Percentiles rank a stretch among this genome's conserved stretches.
Evolutionary conservation across 2,329 filamentous ascomycete species (phyloP).

Genomic region (Alternaria hordeiaustralica): DNA sequence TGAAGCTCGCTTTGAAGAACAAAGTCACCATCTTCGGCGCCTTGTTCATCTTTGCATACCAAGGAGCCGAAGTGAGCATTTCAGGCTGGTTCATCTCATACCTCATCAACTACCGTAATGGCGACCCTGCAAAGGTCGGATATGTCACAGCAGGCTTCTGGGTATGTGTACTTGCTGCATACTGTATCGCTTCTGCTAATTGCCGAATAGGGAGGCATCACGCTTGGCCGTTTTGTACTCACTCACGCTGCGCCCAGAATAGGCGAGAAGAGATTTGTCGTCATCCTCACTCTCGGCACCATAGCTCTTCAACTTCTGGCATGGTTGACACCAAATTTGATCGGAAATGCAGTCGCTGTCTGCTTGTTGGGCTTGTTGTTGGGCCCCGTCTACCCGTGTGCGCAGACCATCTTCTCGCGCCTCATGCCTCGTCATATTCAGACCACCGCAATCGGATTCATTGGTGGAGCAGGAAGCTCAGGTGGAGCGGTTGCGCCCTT

Average conservation of each 20-base stretch:
- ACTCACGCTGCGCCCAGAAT: constrained; percentile 69
- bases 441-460: constrained; percentile 69
- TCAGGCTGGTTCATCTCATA: constrained; percentile 89
- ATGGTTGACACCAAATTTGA: constrained; percentile 77
- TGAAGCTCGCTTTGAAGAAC: constrained; percentile 59
- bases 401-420: constrained; percentile 68
- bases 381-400: constrained; percentile 81
- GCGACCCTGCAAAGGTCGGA: constrained; percentile 73
- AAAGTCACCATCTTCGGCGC: constrained; percentile 74
- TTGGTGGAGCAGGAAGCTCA: constrained; percentile 71
- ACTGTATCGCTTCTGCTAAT: constrained; percentile 10
- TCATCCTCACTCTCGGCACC: constrained; percentile 66
- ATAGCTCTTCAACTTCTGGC: constrained; percentile 75
- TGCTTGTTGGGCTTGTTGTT: constrained; percentile 74
- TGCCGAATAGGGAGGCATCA: constrained; percentile 70
- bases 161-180: constrained; percentile 52
- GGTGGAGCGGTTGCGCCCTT: constrained; percentile 73
- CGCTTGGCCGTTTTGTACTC: constrained; percentile 75
- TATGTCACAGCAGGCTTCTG: constrained; percentile 77
- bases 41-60: constrained; percentile 84
- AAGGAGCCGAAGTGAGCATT: constrained; percentile 83
- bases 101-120: constrained; percentile 74
- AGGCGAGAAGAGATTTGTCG: constrained; percentile 75
- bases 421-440: constrained; percentile 66
- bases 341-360: constrained; percentile 57